Conservation (phyloP, 1,139 yeast genomes). For the Magnusiomyces suaveolens region DNA sequence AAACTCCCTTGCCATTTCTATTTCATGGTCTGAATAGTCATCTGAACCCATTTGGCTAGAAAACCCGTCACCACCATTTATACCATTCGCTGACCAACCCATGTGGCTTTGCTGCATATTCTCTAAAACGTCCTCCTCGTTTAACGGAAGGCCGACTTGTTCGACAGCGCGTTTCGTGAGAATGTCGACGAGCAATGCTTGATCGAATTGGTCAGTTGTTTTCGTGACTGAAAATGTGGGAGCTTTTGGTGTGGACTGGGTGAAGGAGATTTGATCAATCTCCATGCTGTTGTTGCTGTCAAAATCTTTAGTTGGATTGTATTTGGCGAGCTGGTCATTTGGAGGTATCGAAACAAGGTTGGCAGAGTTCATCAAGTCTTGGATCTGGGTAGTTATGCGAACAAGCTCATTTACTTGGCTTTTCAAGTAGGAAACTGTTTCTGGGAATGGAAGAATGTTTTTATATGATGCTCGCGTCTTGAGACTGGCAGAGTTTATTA, state of each 20-base stretch:
- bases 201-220: background rate
- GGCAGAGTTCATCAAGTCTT: background rate
- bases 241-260: too few relatives aligned
- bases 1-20: too few relatives aligned
- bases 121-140: background rate
- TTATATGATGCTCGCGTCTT: constrained; percentile 31
- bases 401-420: constrained; percentile 26
- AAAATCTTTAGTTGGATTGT: background rate
- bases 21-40: too few relatives aligned
- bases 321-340: background rate
- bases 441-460: constrained; percentile 44
- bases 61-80: too few relatives aligned
- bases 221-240: background rate
- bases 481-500: constrained; percentile 19
- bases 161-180: constrained; percentile 1
- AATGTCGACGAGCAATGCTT: background rate
- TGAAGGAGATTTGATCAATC: background rate
- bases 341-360: background rate
- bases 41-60: too few relatives aligned
- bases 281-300: background rate
- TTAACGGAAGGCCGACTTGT: background rate
- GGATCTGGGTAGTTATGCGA: background rate
- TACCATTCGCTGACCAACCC: too few relatives aligned
- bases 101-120: too few relatives aligned
- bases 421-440: constrained; percentile 41